These are phyloP conservation scores for Arthrobotrys conoides DNA, from an alignment of 2,329 filamentous ascomycete species.

Conservation along the genomic window DNA sequence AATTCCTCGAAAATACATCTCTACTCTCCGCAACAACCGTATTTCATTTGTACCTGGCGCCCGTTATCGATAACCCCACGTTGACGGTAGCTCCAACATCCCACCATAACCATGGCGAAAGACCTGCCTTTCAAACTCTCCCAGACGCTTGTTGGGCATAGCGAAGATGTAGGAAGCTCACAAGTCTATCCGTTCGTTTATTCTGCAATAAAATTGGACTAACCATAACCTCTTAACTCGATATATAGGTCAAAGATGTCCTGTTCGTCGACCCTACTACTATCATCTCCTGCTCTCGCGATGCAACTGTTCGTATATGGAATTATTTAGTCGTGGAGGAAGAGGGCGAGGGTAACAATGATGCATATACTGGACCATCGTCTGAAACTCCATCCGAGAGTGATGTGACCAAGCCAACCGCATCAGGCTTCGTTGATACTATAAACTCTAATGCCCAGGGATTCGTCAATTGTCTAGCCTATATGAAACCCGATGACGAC, in stretches of 20 bases:
- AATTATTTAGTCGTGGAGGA: constrained; percentile 68
- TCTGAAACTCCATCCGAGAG: constrained; percentile 19
- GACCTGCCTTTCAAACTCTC: constrained; percentile 82
- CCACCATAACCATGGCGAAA: constrained; percentile 74
- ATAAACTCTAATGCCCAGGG: constrained; percentile 84
- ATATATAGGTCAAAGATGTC: constrained; percentile 83
- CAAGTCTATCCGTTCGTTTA: constrained; percentile 8
- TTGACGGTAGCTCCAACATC: constrained; percentile 16
- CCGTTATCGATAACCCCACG: constrained; percentile 52
- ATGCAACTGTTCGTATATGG: constrained; percentile 92
- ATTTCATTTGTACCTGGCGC: constrained; percentile 20
- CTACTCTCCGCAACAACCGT: constrained; percentile 18
- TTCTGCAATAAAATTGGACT: background rate
- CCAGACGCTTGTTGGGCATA: constrained; percentile 87
- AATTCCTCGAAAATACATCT: constrained; percentile 6
- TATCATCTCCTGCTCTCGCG: constrained; percentile 88
- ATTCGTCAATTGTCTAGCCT: constrained; percentile 89
- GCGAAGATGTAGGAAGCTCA: constrained; percentile 80
- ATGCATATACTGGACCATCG: constrained; percentile 29
- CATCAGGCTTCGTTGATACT: constrained; percentile 76
- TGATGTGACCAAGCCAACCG: background rate
- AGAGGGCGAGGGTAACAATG: constrained; percentile 67
- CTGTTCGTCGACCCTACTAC: constrained; percentile 80
- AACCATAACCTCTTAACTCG: background rate
- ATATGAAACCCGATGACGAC: constrained; percentile 77